Evolutionary conservation across 2,329 filamentous ascomycete species (phyloP).

Genomic region (Periconia sp.): DNA sequence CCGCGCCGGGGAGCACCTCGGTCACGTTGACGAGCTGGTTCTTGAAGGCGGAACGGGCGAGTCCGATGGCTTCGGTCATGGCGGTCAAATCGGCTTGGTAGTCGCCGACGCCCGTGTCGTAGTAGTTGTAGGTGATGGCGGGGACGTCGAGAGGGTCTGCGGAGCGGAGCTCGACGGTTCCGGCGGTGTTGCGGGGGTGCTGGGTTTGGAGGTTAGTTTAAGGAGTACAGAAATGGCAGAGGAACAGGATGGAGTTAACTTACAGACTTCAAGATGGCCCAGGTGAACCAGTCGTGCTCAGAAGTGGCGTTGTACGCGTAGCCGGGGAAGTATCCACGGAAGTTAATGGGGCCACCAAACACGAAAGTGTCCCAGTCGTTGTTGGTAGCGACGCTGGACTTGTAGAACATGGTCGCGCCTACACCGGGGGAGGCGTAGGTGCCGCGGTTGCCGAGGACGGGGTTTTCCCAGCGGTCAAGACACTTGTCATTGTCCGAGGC

Average conservation of each 20-base stretch:
- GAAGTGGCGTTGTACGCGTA: constrained; percentile 55
- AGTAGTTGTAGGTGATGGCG: constrained; percentile 53
- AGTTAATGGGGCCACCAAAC: constrained; percentile 57
- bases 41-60: constrained; percentile 50
- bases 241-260: too few relatives aligned
- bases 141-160: constrained; percentile 66
- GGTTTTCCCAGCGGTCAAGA: constrained; percentile 46
- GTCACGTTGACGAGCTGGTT: constrained; percentile 38
- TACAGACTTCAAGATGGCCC: constrained; percentile 56
- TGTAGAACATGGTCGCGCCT: constrained; percentile 51
- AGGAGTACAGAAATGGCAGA: neutral
- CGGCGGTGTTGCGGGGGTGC: constrained; percentile 63
- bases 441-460: constrained; percentile 49
- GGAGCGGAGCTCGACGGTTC: constrained; percentile 63
- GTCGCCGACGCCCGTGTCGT: constrained; percentile 57
- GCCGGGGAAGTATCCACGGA: constrained; percentile 59
- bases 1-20: constrained; percentile 53
- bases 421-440: constrained; percentile 55
- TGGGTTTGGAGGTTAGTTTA: neutral
- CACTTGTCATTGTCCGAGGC: constrained; percentile 49
- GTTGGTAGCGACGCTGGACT: constrained; percentile 46
- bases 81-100: constrained; percentile 59
- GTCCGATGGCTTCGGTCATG: constrained; percentile 55
- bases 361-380: constrained; percentile 58
- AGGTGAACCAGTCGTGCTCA: constrained; percentile 53